Evolutionary conservation across 1,139 yeast species (phyloP).

Genomic region (Geotrichum cucujoidarum): DNA sequence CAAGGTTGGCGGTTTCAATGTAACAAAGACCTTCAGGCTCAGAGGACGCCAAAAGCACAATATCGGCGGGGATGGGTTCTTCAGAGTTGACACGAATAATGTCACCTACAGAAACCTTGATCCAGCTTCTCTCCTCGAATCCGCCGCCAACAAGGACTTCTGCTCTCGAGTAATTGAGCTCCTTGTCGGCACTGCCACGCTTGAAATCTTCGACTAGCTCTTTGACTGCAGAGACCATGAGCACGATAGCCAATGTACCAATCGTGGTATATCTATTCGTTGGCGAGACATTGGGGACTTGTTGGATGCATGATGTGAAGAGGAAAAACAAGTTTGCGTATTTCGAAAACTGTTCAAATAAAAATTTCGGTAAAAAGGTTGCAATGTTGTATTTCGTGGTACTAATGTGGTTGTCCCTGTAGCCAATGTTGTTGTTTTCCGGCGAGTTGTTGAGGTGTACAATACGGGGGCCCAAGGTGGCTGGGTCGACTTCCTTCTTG

Average conservation of each 20-base stretch:
- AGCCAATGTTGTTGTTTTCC: slow-evolving; percentile 53
- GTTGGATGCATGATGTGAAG: slow-evolving; percentile 90
- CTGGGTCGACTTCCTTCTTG: slow-evolving; percentile 35
- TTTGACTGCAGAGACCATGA: slow-evolving; percentile 85
- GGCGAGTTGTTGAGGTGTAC: slow-evolving; percentile 59
- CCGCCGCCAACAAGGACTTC: slow-evolving; percentile 66
- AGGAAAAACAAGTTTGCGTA: slow-evolving; percentile 93
- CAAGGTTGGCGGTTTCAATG: slow-evolving; percentile 94
- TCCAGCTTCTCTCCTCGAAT: slow-evolving; percentile 72
- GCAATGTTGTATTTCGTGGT: slow-evolving; percentile 96
- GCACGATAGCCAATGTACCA: slow-evolving; percentile 79
- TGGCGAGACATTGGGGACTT: slow-evolving; percentile 94
- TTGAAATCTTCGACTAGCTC: slow-evolving; percentile 88
- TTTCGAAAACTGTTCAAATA: slow-evolving; percentile 94
- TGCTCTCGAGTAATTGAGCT: slow-evolving; percentile 73
- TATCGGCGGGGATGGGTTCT: slow-evolving; percentile 92
- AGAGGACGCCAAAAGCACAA: slow-evolving; percentile 77
- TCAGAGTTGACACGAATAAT: slow-evolving; percentile 79
- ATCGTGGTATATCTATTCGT: slow-evolving; percentile 94
- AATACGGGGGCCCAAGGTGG: slow-evolving; percentile 55
- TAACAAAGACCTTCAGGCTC: slow-evolving; percentile 98
- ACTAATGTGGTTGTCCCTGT: slow-evolving; percentile 79
- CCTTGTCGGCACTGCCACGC: slow-evolving; percentile 83
- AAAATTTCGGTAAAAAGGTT: slow-evolving; percentile 88
- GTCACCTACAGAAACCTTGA: slow-evolving; percentile 86